Evolutionary conservation across 164 flowering plant genomes (phyloP).

Genomic region (Kalanchoe fedtschenkoi): DNA sequence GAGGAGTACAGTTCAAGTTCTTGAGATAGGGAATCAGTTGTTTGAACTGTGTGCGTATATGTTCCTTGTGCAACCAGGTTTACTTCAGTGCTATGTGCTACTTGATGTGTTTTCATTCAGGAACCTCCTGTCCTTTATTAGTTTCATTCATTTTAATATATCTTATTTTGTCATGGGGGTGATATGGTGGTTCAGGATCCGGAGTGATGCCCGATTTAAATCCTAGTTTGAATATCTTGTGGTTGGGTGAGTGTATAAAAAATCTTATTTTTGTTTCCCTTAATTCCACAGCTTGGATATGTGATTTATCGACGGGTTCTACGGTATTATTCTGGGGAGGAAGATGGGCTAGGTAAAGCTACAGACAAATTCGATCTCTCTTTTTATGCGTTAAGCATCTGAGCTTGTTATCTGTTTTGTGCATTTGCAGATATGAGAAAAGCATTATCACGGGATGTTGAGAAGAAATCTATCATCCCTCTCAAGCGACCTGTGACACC

Average conservation of each 20-base stretch:
- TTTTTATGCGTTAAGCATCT: background rate
- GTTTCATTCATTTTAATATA: too few relatives aligned
- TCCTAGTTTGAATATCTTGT: too few relatives aligned
- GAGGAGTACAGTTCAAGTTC: background rate
- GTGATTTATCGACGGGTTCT: slow-evolving; percentile 77
- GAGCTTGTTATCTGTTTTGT: background rate
- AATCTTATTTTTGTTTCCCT: slow-evolving; percentile 5
- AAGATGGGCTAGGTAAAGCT: slow-evolving; percentile 82
- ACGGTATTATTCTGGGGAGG: slow-evolving; percentile 94
- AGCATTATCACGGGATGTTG: slow-evolving; percentile 83
- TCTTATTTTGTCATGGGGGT: too few relatives aligned
- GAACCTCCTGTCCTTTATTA: too few relatives aligned
- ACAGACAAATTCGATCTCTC: background rate
- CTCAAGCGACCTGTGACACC: slow-evolving; percentile 84
- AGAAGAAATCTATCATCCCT: slow-evolving; percentile 82
- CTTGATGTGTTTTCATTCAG: background rate
- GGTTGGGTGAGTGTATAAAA: background rate
- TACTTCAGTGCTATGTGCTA: background rate
- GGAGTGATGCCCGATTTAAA: too few relatives aligned
- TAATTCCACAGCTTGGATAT: slow-evolving; percentile 61
- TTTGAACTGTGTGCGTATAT: background rate
- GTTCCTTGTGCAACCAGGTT: background rate
- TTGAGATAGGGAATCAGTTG: background rate
- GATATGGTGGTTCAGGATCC: too few relatives aligned
- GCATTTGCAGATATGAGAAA: slow-evolving; percentile 82